phyloP scores from a whole-genome alignment of 2,329 filamentous ascomycete species.

The Pseudocercospora vitis region DNA sequence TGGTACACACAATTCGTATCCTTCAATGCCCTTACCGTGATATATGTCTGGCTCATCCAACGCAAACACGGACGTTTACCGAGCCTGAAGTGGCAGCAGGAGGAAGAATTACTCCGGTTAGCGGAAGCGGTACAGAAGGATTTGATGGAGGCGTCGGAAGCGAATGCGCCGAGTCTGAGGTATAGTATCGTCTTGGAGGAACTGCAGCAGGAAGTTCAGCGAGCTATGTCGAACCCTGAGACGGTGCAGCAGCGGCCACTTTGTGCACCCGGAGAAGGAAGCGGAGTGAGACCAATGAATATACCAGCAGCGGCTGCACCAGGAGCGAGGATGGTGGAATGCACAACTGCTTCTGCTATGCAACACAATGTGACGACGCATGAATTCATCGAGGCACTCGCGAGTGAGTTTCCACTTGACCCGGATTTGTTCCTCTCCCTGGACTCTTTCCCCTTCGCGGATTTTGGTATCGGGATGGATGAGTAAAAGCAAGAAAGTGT shows the following conservation, averaged over 20 bases:
- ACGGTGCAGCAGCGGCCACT: slow-evolving; percentile 4
- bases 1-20: slow-evolving; percentile 48
- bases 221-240: slow-evolving; percentile 15
- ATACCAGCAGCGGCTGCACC: too few relatives aligned
- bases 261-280: slow-evolving; percentile 1
- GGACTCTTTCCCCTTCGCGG: slow-evolving; percentile 34
- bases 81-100: slow-evolving; percentile 15
- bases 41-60: slow-evolving; percentile 58
- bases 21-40: slow-evolving; percentile 49
- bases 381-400: slow-evolving; percentile 13
- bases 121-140: slow-evolving; percentile 52
- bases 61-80: slow-evolving; percentile 31
- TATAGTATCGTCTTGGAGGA: slow-evolving; percentile 58
- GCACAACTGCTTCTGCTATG: too few relatives aligned
- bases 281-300: too few relatives aligned
- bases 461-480: slow-evolving; percentile 14
- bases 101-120: slow-evolving; percentile 41
- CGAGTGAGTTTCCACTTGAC: slow-evolving; percentile 31
- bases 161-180: slow-evolving; percentile 48
- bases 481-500: not conserved
- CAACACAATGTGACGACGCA: too few relatives aligned
- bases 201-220: slow-evolving; percentile 45
- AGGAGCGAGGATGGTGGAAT: too few relatives aligned
- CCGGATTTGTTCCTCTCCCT: slow-evolving; percentile 35
- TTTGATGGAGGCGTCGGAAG: slow-evolving; percentile 43